These are phyloP conservation scores for Camellia lanceoleosa DNA, from an alignment of 148 eudicot genomes.

Conservation along the genomic window DNA sequence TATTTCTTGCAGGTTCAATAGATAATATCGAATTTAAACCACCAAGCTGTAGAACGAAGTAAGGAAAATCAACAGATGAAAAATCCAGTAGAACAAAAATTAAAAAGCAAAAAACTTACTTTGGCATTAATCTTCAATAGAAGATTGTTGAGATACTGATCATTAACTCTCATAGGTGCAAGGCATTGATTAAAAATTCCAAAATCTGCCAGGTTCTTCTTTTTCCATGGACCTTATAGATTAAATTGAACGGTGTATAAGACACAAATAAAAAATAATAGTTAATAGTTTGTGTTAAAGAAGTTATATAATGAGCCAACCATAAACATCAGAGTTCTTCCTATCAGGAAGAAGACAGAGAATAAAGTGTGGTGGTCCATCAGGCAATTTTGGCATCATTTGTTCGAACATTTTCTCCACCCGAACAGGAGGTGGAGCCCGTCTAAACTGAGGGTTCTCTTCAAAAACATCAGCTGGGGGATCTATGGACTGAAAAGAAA, in stretches of 20 bases:
- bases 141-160: constrained; percentile 29
- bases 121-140: constrained; percentile 36
- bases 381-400: constrained; percentile 21
- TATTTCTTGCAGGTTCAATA: constrained; percentile 28
- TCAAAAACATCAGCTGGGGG: constrained; percentile 24
- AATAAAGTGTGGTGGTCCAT: constrained; percentile 27
- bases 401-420: constrained; percentile 34
- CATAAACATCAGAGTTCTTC: constrained; percentile 33
- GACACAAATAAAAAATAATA: not conserved
- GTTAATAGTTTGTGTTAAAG: not conserved
- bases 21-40: constrained; percentile 45
- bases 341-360: constrained; percentile 37
- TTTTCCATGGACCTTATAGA: constrained; percentile 39
- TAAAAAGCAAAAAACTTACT: constrained; percentile 8
- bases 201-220: constrained; percentile 22
- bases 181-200: constrained; percentile 33
- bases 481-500: constrained; percentile 7
- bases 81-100: not conserved
- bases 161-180: constrained; percentile 21
- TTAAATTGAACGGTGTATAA: not conserved
- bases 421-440: constrained; percentile 25
- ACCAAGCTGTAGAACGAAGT: constrained; percentile 33
- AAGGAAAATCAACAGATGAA: not conserved
- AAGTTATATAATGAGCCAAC: constrained; percentile 3
- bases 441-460: constrained; percentile 25